Evolutionary conservation across 75 land plant species (phyloP).

Genomic region (Pseudotsuga menziesii): DNA sequence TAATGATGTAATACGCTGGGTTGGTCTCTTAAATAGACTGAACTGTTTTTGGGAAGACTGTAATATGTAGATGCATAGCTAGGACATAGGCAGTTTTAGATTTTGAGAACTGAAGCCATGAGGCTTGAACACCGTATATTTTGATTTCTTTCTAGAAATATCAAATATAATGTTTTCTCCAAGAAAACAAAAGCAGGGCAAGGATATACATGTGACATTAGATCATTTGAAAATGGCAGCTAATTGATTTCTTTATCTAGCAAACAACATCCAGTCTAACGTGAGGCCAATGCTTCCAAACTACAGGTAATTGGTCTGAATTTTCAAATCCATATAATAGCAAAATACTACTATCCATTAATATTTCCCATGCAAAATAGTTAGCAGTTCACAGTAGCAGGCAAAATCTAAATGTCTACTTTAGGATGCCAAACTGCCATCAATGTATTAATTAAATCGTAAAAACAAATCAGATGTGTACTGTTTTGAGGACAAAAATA

Average conservation of each 20-base stretch:
- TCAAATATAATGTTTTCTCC: too few relatives aligned
- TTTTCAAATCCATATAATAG: not conserved
- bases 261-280: not conserved
- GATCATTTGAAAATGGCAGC: not conserved
- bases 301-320: not conserved
- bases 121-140: too few relatives aligned
- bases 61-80: too few relatives aligned
- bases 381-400: too few relatives aligned
- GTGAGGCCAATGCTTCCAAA: not conserved
- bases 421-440: not conserved
- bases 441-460: not conserved
- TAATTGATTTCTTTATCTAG: not conserved
- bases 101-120: too few relatives aligned
- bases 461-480: not conserved
- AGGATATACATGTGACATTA: not conserved
- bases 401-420: not conserved
- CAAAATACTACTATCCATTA: not conserved
- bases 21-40: too few relatives aligned
- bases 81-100: too few relatives aligned
- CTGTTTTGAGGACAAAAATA: not conserved
- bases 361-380: not conserved
- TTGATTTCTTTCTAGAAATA: too few relatives aligned
- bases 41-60: too few relatives aligned
- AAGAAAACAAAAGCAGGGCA: not conserved
- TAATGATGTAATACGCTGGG: too few relatives aligned